Conservation (phyloP, 2,329 filamentous ascomycete species). For the Plectosphaerella plurivora region DNA sequence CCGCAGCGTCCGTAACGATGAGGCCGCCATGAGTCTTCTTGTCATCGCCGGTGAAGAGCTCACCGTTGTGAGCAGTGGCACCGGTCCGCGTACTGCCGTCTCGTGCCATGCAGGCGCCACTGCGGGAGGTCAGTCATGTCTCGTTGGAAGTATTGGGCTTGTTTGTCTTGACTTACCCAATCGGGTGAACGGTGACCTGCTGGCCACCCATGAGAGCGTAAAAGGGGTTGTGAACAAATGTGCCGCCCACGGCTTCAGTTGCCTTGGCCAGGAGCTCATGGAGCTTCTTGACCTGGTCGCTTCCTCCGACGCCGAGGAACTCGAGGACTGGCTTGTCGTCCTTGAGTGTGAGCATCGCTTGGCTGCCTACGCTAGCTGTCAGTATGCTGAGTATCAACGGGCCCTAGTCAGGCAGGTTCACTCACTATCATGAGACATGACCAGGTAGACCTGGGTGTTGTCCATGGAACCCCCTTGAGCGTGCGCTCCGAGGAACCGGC, state of each 20-base stretch:
- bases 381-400: slow-evolving; percentile 2
- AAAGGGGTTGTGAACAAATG: slow-evolving; percentile 54
- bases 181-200: slow-evolving; percentile 62
- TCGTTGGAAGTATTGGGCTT: background rate
- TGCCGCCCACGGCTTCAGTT: slow-evolving; percentile 55
- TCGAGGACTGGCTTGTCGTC: slow-evolving; percentile 56
- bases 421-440: slow-evolving; percentile 62
- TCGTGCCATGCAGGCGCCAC: slow-evolving; percentile 58
- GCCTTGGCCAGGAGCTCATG: slow-evolving; percentile 48
- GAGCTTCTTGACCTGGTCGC: slow-evolving; percentile 48
- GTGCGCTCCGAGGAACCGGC: slow-evolving; percentile 56
- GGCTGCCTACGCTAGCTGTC: slow-evolving; percentile 36
- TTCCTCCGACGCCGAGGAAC: slow-evolving; percentile 54
- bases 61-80: slow-evolving; percentile 57
- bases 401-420: slow-evolving; percentile 4
- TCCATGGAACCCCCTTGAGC: slow-evolving; percentile 49
- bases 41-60: slow-evolving; percentile 51
- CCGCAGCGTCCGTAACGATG: slow-evolving; percentile 56
- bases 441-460: slow-evolving; percentile 58
- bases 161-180: slow-evolving; percentile 39
- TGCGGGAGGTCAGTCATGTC: slow-evolving; percentile 19
- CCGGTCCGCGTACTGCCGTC: slow-evolving; percentile 54
- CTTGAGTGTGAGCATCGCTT: slow-evolving; percentile 54
- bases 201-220: slow-evolving; percentile 51
- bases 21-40: slow-evolving; percentile 51